Base-by-base conservation (phyloP, 257 asterid genomes). In the Nicotiana knightiana region DNA sequence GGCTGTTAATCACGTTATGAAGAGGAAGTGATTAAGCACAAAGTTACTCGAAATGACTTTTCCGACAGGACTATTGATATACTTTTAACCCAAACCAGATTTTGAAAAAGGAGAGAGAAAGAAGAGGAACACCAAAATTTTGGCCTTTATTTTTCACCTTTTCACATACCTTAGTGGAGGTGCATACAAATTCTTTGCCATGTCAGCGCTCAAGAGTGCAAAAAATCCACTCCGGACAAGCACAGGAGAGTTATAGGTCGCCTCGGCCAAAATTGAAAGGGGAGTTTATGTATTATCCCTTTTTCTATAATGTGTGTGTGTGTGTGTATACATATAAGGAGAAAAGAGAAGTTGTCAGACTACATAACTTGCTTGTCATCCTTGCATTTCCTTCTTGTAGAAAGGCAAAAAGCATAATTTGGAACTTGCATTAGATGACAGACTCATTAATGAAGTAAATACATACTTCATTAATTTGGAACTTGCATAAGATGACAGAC, bases 381-480 rank as follows among this genome's bases (percentile, higher is more conserved):
- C 70, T 58, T 18, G 70, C 55, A 26, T 62, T 26, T 79, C 13
- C 77, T 64, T 64, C 64, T 54, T 21, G 46, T 21, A 48, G 16
- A n/a, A 65, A 30, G 73, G 51, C 18, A 51, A 46, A 11, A 81
- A 17, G 18, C 78, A 66, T 32, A 48, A 51, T 70, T 66, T 28
- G 83, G 54, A 51, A 70, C 53, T 79, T 18, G 26, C 16, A 79
- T 39, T 24, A 70, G 33, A 15, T 58, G 62, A 46, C 11, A 64
- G 37, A 30, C 26, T 18, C 78, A 65, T 48, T 32, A 58, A 37
- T 66, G 55, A 81, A 46, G 26, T 8, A 59, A 54, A 33, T 64
- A 89, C 99, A 90, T 91, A 93, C 99, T 37, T 21, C 24, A 21
- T 21, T 32, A 48, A 51, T 70, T 66, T 28, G 83, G 54, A 51